Evolutionary conservation across 306 rosid genomes (phyloP).

Genomic region (Vachellia collinsii): DNA sequence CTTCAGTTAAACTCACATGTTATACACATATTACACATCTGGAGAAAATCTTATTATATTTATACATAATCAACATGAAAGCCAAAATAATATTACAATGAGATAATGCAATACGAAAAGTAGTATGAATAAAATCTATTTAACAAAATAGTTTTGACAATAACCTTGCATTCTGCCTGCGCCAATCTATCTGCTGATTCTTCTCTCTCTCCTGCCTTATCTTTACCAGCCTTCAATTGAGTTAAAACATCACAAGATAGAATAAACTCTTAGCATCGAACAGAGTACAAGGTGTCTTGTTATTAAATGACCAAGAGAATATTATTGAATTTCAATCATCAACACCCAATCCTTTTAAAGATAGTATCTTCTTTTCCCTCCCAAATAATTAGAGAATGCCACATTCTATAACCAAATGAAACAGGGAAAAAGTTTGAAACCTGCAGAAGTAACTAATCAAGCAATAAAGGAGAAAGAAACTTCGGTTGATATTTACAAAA

Average conservation of each 20-base stretch:
- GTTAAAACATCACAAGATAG: constrained; percentile 28
- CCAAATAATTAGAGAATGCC: constrained; percentile 16
- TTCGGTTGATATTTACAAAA: not conserved
- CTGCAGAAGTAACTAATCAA: constrained; percentile 5
- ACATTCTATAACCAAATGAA: constrained; percentile 9
- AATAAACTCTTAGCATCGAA: constrained; percentile 30
- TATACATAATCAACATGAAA: constrained; percentile 24
- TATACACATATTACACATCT: constrained; percentile 27
- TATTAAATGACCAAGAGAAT: constrained; percentile 20
- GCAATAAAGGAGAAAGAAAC: not conserved
- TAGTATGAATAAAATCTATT: constrained; percentile 24
- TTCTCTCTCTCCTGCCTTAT: constrained; percentile 56
- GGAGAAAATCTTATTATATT: constrained; percentile 4
- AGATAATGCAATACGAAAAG: constrained; percentile 22
- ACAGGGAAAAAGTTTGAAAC: not conserved
- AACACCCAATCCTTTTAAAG: constrained; percentile 16
- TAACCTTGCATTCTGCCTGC: constrained; percentile 90
- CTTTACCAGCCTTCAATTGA: constrained; percentile 58
- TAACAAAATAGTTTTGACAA: constrained; percentile 35
- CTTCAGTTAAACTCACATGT: constrained; percentile 22
- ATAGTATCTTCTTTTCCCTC: not conserved
- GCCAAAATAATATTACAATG: constrained; percentile 10
- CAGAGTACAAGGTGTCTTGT: constrained; percentile 3
- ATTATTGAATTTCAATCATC: constrained; percentile 23
- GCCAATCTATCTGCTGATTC: constrained; percentile 60